Percentiles rank a stretch among this genome's conserved stretches.
Evolutionary conservation across 1,139 yeast genomes (phyloP).

Genomic region (Geotrichum fermentans): DNA sequence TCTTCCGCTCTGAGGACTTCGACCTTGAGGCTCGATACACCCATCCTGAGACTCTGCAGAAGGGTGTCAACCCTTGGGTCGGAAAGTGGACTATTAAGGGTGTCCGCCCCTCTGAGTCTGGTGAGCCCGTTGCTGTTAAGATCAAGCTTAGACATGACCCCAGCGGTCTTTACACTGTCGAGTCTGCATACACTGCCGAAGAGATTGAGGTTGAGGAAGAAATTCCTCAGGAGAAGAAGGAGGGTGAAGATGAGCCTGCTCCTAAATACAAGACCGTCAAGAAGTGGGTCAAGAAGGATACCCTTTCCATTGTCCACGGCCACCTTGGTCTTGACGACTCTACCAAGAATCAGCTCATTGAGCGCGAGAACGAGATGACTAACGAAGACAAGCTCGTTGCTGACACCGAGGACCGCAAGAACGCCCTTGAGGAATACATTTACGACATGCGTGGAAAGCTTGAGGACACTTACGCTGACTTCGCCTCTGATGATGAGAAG

Average conservation of each 20-base stretch:
- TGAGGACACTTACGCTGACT: conserved; percentile 83
- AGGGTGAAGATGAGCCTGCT: conserved; percentile 54
- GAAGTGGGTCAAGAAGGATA: conserved; percentile 90
- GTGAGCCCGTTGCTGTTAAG: conserved; percentile 78
- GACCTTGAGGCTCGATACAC: conserved; percentile 84
- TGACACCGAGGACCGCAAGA: conserved; percentile 98
- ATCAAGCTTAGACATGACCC: conserved; percentile 95
- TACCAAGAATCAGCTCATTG: conserved; percentile 58
- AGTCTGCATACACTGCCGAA: conserved; percentile 91
- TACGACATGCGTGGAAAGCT: conserved; percentile 96
- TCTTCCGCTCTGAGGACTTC: conserved; percentile 88
- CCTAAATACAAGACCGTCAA: conserved; percentile 88
- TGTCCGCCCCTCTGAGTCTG: conserved; percentile 72
- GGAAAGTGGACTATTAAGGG: conserved; percentile 87
- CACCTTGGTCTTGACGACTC: conserved; percentile 63
- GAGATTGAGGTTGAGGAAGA: conserved; percentile 83
- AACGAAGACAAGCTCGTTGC: conserved; percentile 94
- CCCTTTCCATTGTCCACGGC: conserved; percentile 54
- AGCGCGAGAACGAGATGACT: conserved; percentile 77
- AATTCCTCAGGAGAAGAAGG: conserved; percentile 49
- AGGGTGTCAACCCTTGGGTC: conserved; percentile 57
- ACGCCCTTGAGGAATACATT: conserved; percentile 96
- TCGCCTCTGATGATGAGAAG: conserved; percentile 90
- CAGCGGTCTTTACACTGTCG: conserved; percentile 90
- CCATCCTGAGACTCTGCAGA: conserved; percentile 65